A percentile compares a stretch with the other conserved stretches of the same genome.
phyloP scores from a whole-genome alignment of 441 rosid genomes.

The Gossypium armourianum region DNA sequence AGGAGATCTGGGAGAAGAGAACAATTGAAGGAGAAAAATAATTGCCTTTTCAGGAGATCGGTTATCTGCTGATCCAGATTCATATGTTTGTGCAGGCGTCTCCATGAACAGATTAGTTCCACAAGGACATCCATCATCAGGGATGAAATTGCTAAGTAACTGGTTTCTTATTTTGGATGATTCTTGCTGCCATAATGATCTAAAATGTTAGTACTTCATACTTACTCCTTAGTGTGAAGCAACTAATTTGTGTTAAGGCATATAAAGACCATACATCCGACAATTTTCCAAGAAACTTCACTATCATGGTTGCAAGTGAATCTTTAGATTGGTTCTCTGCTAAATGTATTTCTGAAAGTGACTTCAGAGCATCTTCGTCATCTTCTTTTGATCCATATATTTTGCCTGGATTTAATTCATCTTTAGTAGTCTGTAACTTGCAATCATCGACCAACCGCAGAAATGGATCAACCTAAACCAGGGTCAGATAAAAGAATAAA shows the following conservation, averaged over 20 bases:
- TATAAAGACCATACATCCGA: conserved; percentile 36
- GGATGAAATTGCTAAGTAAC: conserved; percentile 54
- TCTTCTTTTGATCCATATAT: conserved; percentile 70
- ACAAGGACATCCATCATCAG: conserved; percentile 60
- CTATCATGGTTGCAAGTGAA: conserved; percentile 43
- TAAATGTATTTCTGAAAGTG: conserved; percentile 43
- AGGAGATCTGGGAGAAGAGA: neutral
- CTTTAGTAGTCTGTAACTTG: conserved; percentile 50
- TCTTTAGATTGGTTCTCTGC: conserved; percentile 50
- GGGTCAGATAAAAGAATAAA: neutral
- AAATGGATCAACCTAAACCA: conserved; percentile 63
- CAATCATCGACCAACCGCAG: conserved; percentile 53
- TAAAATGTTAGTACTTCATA: conserved; percentile 19
- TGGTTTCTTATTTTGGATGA: conserved; percentile 34
- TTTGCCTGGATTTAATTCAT: conserved; percentile 21
- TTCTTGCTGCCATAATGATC: conserved; percentile 36
- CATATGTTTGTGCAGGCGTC: conserved; percentile 31
- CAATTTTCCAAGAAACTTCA: conserved; percentile 46
- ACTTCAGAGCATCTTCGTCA: conserved; percentile 44
- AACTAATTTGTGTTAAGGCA: conserved; percentile 3
- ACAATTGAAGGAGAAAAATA: neutral
- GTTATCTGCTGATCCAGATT: conserved; percentile 23
- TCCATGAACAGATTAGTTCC: conserved; percentile 49
- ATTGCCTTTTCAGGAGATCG: conserved; percentile 32
- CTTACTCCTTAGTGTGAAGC: conserved; percentile 7